Evolutionary conservation across 176 grass and related monocot genomes (phyloP).

Genomic region (Stipa capillata): DNA sequence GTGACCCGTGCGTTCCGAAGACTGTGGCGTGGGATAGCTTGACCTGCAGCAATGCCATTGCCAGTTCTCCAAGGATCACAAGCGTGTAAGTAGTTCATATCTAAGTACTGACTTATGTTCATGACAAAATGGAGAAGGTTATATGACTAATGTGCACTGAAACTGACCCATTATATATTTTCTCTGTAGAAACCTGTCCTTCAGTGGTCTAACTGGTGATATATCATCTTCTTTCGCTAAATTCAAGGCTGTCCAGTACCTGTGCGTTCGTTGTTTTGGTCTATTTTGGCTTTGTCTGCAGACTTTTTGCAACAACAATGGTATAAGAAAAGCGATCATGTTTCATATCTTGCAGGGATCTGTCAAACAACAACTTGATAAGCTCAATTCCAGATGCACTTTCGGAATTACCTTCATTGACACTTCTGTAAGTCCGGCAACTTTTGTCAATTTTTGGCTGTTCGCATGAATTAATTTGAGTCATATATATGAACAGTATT

Average conservation of each 20-base stretch:
- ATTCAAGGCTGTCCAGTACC: conserved; percentile 16
- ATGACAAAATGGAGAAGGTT: no score
- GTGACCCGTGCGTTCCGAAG: conserved; percentile 50
- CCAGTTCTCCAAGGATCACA: conserved; percentile 31
- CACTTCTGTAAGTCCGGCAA: conserved; percentile 35
- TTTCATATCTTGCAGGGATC: no score
- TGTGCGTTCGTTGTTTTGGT: conserved; percentile 15
- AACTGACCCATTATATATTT: background rate
- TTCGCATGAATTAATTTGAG: background rate
- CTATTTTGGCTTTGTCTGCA: no score
- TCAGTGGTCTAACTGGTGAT: conserved; percentile 35
- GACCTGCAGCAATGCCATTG: conserved; percentile 40
- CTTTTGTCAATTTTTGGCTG: background rate
- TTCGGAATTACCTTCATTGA: conserved; percentile 22
- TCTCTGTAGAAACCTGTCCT: no score
- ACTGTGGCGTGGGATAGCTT: no score
- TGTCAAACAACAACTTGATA: no score
- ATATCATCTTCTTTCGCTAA: conserved; percentile 40
- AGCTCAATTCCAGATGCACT: conserved; percentile 43
- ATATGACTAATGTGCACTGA: no score
- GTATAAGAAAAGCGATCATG: background rate
- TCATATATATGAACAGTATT: no score
- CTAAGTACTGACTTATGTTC: background rate
- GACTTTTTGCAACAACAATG: background rate
- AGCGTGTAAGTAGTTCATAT: background rate